phyloP scores from a whole-genome alignment of 2,329 filamentous ascomycete genomes.

The Clonostachys chloroleuca region DNA sequence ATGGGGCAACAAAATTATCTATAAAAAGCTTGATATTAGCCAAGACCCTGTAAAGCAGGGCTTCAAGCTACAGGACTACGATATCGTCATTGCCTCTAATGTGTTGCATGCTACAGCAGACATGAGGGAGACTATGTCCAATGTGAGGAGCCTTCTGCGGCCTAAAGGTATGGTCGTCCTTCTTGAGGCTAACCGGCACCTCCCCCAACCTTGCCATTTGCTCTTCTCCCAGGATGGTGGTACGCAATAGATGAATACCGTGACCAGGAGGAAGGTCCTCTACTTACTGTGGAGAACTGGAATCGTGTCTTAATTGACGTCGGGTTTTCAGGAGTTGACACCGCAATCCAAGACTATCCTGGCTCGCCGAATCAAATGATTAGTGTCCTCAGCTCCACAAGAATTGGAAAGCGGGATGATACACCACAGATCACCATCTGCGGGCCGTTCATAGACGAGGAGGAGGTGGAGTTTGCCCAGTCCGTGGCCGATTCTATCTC shows the following conservation, averaged over 20 bases:
- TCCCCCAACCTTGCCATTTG: constrained; percentile 11
- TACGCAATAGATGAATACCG: background rate
- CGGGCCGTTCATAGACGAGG: background rate
- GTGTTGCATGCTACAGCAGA: constrained; percentile 20
- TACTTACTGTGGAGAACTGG: background rate
- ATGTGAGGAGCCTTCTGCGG: constrained; percentile 15
- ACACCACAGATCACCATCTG: background rate
- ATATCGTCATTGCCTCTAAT: constrained; percentile 21
- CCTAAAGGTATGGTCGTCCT: constrained; percentile 22
- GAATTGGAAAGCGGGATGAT: background rate
- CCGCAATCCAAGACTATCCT: background rate
- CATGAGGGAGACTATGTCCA: constrained; percentile 14
- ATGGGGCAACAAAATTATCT: constrained; percentile 16
- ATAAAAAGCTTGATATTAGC: constrained; percentile 25
- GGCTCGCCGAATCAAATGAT: background rate
- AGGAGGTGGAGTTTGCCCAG: background rate
- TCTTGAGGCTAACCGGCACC: constrained; percentile 11
- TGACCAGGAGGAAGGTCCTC: background rate
- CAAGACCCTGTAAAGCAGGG: constrained; percentile 17
- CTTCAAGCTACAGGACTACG: constrained; percentile 14
- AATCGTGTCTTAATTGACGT: background rate
- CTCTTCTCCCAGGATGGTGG: constrained; percentile 25
- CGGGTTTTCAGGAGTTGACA: constrained; percentile 2
- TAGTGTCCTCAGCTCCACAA: background rate
- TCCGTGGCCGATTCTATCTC: background rate